Base-by-base conservation (phyloP, 208 protist species). In the Acanthamoeba castellanii region DNA sequence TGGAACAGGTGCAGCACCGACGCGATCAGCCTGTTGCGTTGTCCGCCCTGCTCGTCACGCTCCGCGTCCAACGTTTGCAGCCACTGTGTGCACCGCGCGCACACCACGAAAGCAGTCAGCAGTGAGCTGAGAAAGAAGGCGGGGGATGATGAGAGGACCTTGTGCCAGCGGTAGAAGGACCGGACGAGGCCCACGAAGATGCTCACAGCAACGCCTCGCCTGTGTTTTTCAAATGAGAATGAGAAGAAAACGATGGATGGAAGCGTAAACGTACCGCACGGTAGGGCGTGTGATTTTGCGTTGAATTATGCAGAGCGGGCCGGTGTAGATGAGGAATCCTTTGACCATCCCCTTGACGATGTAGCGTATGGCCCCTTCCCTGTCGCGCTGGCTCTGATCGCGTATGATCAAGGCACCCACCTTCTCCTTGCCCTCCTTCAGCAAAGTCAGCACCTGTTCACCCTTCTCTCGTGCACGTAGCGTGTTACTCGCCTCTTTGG, bases 271-370 rank as follows among this genome's bases (percentile, higher is more conserved):
- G 68, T 61, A 61, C 78, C 78, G 37, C n/a, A 87, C n/a, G 20
- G 78, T 87, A 9, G 45, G 50, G n/a, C 30, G 25, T 13, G 78
- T 87, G 37, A 87, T 8, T 37, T 87, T 87, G 47, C 78, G 78
- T 61, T 87, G 78, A 9, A 87, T 87, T 42, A 87, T 61, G 78
- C 34, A 14, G 2, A 87, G 50, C 8, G 78, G 78, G 1, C 27
- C 78, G 50, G 78, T 87, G 78, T 87, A 87, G 47, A 87, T 61
- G 32, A 87, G 78, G 47, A 87, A 87, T 14, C 78, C 78, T 61
- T 87, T 87, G 37, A 47, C 16, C 78, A 87, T 87, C 4, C 78
- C 78, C n/a, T 57, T 87, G 16, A 87, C 1, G 37, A 87, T 87
- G 78, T 61, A 87, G 25, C 45, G 50, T 2, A 87, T n/a, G 18